Conservation (phyloP, 2,329 filamentous ascomycete genomes). For the Thielaviopsis musarum region DNA sequence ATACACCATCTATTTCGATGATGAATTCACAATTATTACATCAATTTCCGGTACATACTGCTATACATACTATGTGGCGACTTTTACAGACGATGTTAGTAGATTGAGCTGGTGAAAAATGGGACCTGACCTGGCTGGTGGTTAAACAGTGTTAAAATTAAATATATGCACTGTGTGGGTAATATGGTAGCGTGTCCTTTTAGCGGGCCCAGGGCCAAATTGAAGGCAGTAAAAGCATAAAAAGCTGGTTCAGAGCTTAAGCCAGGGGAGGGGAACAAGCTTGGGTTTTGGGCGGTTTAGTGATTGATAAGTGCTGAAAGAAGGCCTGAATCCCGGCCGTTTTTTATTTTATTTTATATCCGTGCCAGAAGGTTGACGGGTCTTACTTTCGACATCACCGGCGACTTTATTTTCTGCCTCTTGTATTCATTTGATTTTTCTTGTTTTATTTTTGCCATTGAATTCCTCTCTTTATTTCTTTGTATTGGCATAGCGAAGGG, state of each 20-base stretch:
- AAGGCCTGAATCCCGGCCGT: neutral
- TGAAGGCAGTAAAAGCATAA: neutral
- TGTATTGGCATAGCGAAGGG: neutral
- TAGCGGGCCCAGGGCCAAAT: neutral
- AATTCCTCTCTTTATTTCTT: neutral
- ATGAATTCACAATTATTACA: too few species aligned
- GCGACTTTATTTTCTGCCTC: neutral
- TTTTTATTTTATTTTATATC: neutral
- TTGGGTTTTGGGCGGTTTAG: neutral
- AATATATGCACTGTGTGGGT: slow-evolving; percentile 1
- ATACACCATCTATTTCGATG: neutral
- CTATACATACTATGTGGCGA: too few species aligned
- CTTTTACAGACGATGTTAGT: neutral
- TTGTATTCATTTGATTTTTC: neutral
- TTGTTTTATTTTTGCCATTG: neutral
- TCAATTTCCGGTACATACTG: too few species aligned
- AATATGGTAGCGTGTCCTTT: slow-evolving; percentile 11
- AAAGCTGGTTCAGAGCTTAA: neutral
- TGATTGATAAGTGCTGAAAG: neutral
- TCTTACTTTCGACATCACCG: neutral
- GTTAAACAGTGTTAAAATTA: neutral
- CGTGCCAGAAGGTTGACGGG: neutral
- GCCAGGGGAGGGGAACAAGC: too few species aligned
- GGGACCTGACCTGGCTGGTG: neutral
- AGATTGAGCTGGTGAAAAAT: neutral